A percentile compares a stretch with the other conserved stretches of the same genome.
phyloP scores from a whole-genome alignment of 495 filamentous ascomycete species.

The Usnea hakonensis region DNA sequence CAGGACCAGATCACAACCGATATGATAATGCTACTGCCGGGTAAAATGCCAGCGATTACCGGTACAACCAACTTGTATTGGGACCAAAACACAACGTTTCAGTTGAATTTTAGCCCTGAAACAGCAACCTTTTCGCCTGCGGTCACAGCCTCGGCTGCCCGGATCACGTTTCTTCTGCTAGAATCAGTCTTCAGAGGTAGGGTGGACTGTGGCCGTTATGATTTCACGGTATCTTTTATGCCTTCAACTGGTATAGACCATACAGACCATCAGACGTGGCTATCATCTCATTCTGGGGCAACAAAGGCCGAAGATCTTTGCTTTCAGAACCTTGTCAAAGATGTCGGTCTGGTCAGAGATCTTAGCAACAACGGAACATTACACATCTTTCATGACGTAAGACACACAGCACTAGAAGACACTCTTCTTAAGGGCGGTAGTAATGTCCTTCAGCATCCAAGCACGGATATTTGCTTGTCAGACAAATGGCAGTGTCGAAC shows the following conservation, averaged over 20 bases:
- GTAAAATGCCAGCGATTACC: slow-evolving; percentile 25
- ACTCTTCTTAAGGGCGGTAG: neutral
- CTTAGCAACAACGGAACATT: slow-evolving; percentile 17
- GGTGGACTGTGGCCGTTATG: slow-evolving; percentile 24
- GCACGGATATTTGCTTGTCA: neutral
- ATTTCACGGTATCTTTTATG: slow-evolving; percentile 32
- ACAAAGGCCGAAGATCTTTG: slow-evolving; percentile 2
- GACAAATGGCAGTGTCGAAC: neutral
- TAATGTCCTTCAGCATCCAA: neutral
- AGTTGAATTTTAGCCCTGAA: slow-evolving; percentile 8
- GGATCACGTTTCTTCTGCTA: slow-evolving; percentile 30
- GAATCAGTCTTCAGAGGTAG: slow-evolving; percentile 28
- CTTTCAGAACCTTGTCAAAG: slow-evolving; percentile 1
- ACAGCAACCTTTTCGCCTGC: neutral
- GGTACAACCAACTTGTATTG: slow-evolving; percentile 36
- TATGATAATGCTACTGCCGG: slow-evolving; percentile 36
- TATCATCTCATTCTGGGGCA: slow-evolving; percentile 3
- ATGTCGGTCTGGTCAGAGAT: slow-evolving; percentile 30
- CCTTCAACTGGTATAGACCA: slow-evolving; percentile 16
- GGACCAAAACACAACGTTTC: slow-evolving; percentile 31
- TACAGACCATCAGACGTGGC: slow-evolving; percentile 9
- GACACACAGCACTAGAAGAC: slow-evolving; percentile 14
- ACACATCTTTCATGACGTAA: slow-evolving; percentile 24
- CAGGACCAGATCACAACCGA: slow-evolving; percentile 22
- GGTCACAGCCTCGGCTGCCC: slow-evolving; percentile 6